phyloP scores from a whole-genome alignment of 495 filamentous ascomycete species.

The Xylaria intraflava region DNA sequence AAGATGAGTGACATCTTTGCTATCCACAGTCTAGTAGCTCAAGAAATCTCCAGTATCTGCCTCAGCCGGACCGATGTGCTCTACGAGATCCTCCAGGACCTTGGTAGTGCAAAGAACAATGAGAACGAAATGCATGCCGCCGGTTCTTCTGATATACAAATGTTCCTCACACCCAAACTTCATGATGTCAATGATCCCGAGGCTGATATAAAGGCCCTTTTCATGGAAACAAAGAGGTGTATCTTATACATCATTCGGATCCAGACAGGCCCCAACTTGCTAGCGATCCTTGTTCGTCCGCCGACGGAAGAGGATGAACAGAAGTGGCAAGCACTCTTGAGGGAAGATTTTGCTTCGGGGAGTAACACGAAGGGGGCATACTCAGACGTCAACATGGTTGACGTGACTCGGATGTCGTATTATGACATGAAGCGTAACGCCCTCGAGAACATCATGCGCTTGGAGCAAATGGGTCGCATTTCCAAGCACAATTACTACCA shows the following conservation, averaged over 20 bases:
- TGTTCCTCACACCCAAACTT: slow-evolving; percentile 86
- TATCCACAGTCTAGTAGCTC: slow-evolving; percentile 80
- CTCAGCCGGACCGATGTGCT: slow-evolving; percentile 78
- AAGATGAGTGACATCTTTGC: slow-evolving; percentile 98
- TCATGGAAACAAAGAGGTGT: slow-evolving; percentile 97
- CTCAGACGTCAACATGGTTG: slow-evolving; percentile 81
- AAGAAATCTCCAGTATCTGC: slow-evolving; percentile 69
- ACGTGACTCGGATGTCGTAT: slow-evolving; percentile 86
- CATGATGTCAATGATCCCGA: slow-evolving; percentile 91
- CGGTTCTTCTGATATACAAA: slow-evolving; percentile 80
- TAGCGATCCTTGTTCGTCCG: slow-evolving; percentile 91
- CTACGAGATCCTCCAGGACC: slow-evolving; percentile 83
- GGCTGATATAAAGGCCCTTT: slow-evolving; percentile 80
- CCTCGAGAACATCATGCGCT: slow-evolving; percentile 84
- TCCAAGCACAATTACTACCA: slow-evolving; percentile 92
- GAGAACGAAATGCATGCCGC: slow-evolving; percentile 86
- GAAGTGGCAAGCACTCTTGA: slow-evolving; percentile 74
- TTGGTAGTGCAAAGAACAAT: slow-evolving; percentile 92
- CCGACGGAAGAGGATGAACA: slow-evolving; percentile 82
- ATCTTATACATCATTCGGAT: slow-evolving; percentile 97
- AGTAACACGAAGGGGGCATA: slow-evolving; percentile 75
- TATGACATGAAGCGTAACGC: slow-evolving; percentile 86
- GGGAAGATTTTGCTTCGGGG: slow-evolving; percentile 69
- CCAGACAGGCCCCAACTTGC: slow-evolving; percentile 82
- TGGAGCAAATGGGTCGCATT: slow-evolving; percentile 80